These are phyloP conservation scores for Dactylonectria macrodidyma DNA, from an alignment of 2,329 filamentous ascomycete species.

Conservation along the genomic window DNA sequence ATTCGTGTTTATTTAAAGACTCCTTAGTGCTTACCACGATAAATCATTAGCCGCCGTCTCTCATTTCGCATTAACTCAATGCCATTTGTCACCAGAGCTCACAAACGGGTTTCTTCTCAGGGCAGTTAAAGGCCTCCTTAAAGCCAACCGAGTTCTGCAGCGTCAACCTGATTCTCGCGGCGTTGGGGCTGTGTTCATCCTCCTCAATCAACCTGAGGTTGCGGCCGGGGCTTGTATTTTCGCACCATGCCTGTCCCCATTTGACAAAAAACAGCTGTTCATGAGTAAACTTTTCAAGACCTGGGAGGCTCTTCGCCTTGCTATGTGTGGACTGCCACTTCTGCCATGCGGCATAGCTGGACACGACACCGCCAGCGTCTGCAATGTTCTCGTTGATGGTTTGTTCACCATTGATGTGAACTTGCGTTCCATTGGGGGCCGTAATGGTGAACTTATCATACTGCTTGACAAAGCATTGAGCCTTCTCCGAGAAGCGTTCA, in stretches of 20 bases:
- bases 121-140: constrained; percentile 76
- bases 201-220: constrained; percentile 71
- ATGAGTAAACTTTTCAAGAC: constrained; percentile 73
- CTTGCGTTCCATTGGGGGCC: constrained; percentile 67
- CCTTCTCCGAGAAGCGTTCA: constrained; percentile 69
- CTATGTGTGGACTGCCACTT: constrained; percentile 65
- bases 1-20: too few relatives aligned
- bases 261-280: constrained; percentile 80
- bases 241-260: constrained; percentile 77
- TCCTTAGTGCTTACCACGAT: too few relatives aligned
- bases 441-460: constrained; percentile 73
- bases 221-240: constrained; percentile 72
- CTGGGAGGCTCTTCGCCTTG: constrained; percentile 69
- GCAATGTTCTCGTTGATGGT: constrained; percentile 81
- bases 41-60: too few relatives aligned
- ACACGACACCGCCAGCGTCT: constrained; percentile 76
- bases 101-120: constrained; percentile 75
- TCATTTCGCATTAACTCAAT: too few relatives aligned
- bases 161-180: constrained; percentile 73
- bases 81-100: constrained; percentile 72
- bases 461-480: constrained; percentile 78
- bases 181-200: constrained; percentile 77
- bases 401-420: constrained; percentile 74
- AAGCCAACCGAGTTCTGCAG: constrained; percentile 79
- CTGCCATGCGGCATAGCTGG: constrained; percentile 77